These are phyloP conservation scores for Diphasiastrum complanatum DNA, from an alignment of 83 land plant species.

Conservation along the genomic window DNA sequence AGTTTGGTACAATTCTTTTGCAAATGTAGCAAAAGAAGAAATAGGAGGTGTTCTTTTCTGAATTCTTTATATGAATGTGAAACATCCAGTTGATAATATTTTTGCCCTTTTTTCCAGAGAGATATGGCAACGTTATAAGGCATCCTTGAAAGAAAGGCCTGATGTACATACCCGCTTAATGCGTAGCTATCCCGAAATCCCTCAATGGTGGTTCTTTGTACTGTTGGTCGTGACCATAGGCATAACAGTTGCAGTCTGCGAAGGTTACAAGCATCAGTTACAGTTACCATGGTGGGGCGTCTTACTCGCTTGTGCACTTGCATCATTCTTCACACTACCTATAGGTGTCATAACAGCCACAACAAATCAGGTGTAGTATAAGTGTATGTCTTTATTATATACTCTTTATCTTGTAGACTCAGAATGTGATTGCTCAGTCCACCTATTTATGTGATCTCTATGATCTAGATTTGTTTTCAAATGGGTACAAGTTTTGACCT, in stretches of 20 bases:
- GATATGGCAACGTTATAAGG: slow-evolving; percentile 42
- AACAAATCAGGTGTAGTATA: background rate
- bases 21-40: too few relatives aligned
- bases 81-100: background rate
- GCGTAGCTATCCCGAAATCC: slow-evolving; percentile 56
- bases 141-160: slow-evolving; percentile 42
- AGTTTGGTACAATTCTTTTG: too few relatives aligned
- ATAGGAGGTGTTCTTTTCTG: too few relatives aligned
- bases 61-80: too few relatives aligned
- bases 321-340: slow-evolving; percentile 11
- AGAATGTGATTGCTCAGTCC: too few relatives aligned
- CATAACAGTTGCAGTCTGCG: slow-evolving; percentile 35
- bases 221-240: slow-evolving; percentile 42
- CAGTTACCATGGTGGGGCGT: slow-evolving; percentile 93
- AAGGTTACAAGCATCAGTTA: slow-evolving; percentile 47
- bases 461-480: too few relatives aligned
- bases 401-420: too few relatives aligned
- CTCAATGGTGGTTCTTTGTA: slow-evolving; percentile 59
- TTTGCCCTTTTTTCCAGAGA: slow-evolving; percentile 30
- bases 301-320: slow-evolving; percentile 66
- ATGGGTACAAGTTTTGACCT: too few relatives aligned
- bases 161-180: slow-evolving; percentile 76
- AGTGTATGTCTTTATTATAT: too few relatives aligned
- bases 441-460: too few relatives aligned
- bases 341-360: background rate